A percentile compares a stretch with the other conserved stretches of the same genome.
Evolutionary conservation across 495 filamentous ascomycete species (phyloP).

Genomic region (Staphylotrichum longicolle): DNA sequence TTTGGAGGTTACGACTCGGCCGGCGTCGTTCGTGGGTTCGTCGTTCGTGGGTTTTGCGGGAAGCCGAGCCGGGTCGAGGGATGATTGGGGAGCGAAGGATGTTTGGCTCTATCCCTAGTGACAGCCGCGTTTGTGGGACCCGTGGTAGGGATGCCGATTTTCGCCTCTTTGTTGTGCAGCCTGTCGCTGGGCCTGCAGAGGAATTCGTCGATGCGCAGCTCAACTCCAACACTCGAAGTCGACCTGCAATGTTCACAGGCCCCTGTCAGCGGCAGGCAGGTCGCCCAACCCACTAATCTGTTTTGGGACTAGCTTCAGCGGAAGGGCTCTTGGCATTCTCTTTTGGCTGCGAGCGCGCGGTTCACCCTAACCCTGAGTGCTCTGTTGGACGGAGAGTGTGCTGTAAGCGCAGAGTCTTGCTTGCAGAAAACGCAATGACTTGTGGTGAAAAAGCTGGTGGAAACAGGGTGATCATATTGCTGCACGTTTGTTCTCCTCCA

Average conservation of each 20-base stretch:
- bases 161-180: slow-evolving; percentile 2
- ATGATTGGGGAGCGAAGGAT: too few species aligned
- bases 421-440: too few species aligned
- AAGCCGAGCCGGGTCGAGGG: too few species aligned
- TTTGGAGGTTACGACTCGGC: not conserved
- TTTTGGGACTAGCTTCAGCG: not conserved
- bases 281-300: slow-evolving; percentile 1
- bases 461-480: too few species aligned
- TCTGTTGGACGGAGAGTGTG: too few species aligned
- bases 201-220: slow-evolving; percentile 18
- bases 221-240: slow-evolving; percentile 7
- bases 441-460: too few species aligned
- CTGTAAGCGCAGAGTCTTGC: too few species aligned
- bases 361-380: too few species aligned
- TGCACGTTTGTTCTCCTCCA: too few species aligned
- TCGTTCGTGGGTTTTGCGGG: too few species aligned
- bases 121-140: slow-evolving; percentile 4
- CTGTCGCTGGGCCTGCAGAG: not conserved
- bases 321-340: not conserved
- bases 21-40: too few species aligned
- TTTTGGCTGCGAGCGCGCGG: not conserved
- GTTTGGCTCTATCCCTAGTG: not conserved
- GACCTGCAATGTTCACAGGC: slow-evolving; percentile 17
- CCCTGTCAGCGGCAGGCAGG: slow-evolving; percentile 15
- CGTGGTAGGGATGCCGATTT: not conserved